Conservation (phyloP, 768 basidiomycete genomes). For the Porpolomopsis calyptriformis region DNA sequence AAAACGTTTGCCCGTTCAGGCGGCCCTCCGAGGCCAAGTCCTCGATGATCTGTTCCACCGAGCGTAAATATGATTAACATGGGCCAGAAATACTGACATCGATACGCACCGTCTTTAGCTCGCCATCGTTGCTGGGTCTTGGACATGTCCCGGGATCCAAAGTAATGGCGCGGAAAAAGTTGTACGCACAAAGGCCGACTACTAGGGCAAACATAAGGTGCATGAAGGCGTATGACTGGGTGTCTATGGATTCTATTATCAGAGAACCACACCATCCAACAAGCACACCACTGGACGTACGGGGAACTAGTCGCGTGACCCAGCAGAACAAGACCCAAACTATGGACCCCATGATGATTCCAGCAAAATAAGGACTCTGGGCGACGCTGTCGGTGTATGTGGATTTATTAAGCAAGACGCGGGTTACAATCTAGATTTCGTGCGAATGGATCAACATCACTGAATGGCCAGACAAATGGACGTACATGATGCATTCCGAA, state of each 20-base stretch:
- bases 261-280: conserved; percentile 20
- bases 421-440: conserved; percentile 61
- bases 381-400: conserved; percentile 77
- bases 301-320: conserved; percentile 64
- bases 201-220: conserved; percentile 69
- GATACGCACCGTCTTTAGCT: conserved; percentile 71
- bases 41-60: conserved; percentile 63
- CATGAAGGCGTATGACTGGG: conserved; percentile 61
- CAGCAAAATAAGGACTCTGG: conserved; percentile 85
- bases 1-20: conserved; percentile 93
- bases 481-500: conserved; percentile 90
- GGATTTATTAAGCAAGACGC: conserved; percentile 72
- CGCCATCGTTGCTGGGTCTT: conserved; percentile 68
- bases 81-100: neutral
- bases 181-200: conserved; percentile 68
- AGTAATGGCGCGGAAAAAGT: conserved; percentile 83
- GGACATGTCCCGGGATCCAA: conserved; percentile 87
- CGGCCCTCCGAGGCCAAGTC: conserved; percentile 80
- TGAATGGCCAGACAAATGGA: conserved; percentile 10
- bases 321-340: conserved; percentile 82
- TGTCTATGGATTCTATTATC: conserved; percentile 38
- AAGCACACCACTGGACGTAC: conserved; percentile 29
- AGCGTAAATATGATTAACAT: neutral
- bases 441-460: conserved; percentile 9
- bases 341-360: conserved; percentile 78